phyloP scores from a whole-genome alignment of 2,329 filamentous ascomycete genomes.

The Pseudogymnoascus sp. region DNA sequence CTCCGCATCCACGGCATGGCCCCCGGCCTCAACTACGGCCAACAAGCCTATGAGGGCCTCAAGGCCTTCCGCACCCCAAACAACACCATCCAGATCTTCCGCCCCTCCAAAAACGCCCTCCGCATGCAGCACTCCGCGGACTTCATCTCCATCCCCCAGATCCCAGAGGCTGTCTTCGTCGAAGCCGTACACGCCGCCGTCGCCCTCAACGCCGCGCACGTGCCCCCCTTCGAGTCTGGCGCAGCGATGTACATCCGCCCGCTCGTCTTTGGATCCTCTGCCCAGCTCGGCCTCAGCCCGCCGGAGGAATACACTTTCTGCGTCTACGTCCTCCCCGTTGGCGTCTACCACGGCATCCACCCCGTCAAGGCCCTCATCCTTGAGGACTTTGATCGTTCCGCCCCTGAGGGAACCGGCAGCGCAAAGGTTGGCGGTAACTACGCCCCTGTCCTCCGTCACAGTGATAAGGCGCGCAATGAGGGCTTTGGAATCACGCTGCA shows the following conservation, averaged over 20 bases:
- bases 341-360: constrained; percentile 85
- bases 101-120: constrained; percentile 72
- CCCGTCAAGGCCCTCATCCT: constrained; percentile 83
- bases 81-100: constrained; percentile 72
- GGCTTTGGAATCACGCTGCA: constrained; percentile 95
- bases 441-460: constrained; percentile 81
- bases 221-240: constrained; percentile 81
- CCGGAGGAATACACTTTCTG: constrained; percentile 89
- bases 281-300: constrained; percentile 77
- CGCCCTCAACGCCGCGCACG: constrained; percentile 78
- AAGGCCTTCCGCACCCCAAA: constrained; percentile 85
- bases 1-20: constrained; percentile 92
- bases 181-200: constrained; percentile 73
- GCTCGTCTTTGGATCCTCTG: constrained; percentile 76
- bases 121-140: constrained; percentile 79
- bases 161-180: constrained; percentile 70
- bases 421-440: constrained; percentile 98
- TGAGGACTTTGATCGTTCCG: constrained; percentile 87
- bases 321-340: constrained; percentile 85
- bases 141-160: constrained; percentile 73
- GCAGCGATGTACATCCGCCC: constrained; percentile 91
- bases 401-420: constrained; percentile 81
- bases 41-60: constrained; percentile 97
- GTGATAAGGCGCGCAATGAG: constrained; percentile 66
- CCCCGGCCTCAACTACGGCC: constrained; percentile 90